Evolutionary conservation across 345 rosid species (phyloP).

Genomic region (Brassica nigra): DNA sequence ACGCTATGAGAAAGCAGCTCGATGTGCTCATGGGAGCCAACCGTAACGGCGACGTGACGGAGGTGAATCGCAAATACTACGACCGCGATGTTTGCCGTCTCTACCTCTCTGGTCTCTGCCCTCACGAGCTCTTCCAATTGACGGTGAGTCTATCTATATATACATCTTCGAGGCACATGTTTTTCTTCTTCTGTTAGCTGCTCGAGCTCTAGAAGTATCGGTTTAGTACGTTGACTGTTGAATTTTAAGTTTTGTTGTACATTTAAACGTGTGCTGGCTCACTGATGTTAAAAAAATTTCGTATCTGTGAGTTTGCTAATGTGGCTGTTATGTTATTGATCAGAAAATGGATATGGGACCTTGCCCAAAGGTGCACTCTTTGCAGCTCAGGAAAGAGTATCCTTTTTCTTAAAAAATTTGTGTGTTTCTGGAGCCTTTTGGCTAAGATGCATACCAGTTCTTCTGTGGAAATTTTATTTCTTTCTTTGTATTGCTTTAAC

Average conservation of each 20-base stretch:
- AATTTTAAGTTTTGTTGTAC: slow-evolving; percentile 19
- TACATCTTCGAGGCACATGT: not conserved
- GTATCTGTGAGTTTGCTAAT: not conserved
- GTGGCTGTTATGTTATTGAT: slow-evolving; percentile 9
- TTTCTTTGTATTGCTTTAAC: slow-evolving; percentile 41
- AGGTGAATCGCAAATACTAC: slow-evolving; percentile 95
- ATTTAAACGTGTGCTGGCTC: slow-evolving; percentile 1
- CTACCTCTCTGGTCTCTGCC: slow-evolving; percentile 93
- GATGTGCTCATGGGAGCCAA: slow-evolving; percentile 99
- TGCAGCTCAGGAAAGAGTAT: slow-evolving; percentile 97
- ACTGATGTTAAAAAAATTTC: not conserved
- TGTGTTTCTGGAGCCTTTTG: not conserved
- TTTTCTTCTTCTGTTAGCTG: not conserved
- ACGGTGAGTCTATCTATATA: slow-evolving; percentile 51
- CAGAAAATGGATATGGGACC: slow-evolving; percentile 99
- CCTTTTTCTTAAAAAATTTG: slow-evolving; percentile 38
- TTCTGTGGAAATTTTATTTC: not conserved
- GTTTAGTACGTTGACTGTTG: slow-evolving; percentile 25
- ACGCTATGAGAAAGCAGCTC: slow-evolving; percentile 97
- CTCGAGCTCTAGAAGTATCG: not conserved
- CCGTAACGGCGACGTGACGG: slow-evolving; percentile 95
- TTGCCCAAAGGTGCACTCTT: slow-evolving; percentile 97
- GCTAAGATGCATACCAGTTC: not conserved
- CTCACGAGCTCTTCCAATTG: slow-evolving; percentile 97
- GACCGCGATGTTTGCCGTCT: slow-evolving; percentile 99